Evolutionary conservation across 495 filamentous ascomycete species (phyloP), one percentile per base, ranked within the genome.

Genomic region (Aspergillus affinis): DNA sequence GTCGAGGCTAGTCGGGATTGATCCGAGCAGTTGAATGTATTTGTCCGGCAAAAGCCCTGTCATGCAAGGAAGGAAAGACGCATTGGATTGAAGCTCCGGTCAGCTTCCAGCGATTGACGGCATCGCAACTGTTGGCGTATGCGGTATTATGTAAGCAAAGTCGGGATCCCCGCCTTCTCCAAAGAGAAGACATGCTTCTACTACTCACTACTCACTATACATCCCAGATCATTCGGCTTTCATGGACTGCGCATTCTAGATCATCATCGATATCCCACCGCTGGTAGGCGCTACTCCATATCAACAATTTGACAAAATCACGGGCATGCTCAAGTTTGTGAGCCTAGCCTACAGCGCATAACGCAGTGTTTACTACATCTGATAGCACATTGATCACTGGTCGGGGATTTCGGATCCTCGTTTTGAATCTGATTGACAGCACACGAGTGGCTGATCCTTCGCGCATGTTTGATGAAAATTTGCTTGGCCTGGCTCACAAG

Each of bases 121-220:
- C 55, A 58, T 58, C 52, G 55, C 26, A 48, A 65, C 62, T 65
- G 62, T 59, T 65, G 62, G 58, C 30, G 10, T 12, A 32, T 32
- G 30, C 61, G 58, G 61, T 56, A 57, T 66, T 66, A 66, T 54
- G 55, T 66, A 66, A 63, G 27, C 52, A 30, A 13, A 13, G 12
- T 26, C 36, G 36, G 36, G 36, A 41, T 41, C 36, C 36, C 36
- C 36, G 36, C 36, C 13, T 41, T 41, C 12, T 10, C 6, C 6
- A 6, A 8, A 7, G 6, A 32, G 30, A 32, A 32, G 23, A 2
- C 23, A 26, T 26, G 23, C n/a, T n/a, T n/a, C n/a, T n/a, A n/a
- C n/a, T n/a, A n/a, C n/a, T n/a, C n/a, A n/a, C n/a, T n/a, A n/a
- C n/a, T n/a, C n/a, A n/a, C n/a, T n/a, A n/a, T n/a, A n/a, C n/a